These are phyloP conservation scores for Leccinum subtestaceum DNA, from an alignment of 768 basidiomycete species.

Conservation along the genomic window DNA sequence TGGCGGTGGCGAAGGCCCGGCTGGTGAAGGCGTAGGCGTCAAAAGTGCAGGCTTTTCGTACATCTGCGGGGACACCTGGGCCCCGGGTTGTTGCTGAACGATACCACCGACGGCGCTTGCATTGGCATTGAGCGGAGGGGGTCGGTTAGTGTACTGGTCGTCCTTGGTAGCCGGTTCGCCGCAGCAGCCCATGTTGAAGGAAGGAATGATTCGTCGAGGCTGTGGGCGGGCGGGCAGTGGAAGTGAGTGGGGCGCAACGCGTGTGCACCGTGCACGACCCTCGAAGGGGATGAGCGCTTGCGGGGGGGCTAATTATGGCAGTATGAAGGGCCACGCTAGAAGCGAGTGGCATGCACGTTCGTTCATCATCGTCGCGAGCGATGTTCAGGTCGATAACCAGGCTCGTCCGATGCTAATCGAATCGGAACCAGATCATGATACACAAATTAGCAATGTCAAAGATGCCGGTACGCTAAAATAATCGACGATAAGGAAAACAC, in stretches of 20 bases:
- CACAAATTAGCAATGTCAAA: no score
- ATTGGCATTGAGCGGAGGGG: constrained; percentile 24
- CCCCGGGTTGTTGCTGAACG: constrained; percentile 52
- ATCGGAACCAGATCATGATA: no score
- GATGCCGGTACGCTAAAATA: no score
- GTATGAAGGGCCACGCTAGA: constrained; percentile 8
- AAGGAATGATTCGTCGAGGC: no score
- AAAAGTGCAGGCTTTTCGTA: constrained; percentile 43
- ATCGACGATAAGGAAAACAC: no score
- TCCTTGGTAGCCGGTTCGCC: constrained; percentile 43
- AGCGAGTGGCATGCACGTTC: neutral
- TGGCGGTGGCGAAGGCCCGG: constrained; percentile 46
- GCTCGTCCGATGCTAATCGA: no score
- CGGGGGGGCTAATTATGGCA: constrained; percentile 4
- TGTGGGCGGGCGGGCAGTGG: neutral
- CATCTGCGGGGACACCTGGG: constrained; percentile 33
- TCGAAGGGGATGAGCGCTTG: constrained; percentile 10
- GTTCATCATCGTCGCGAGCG: no score
- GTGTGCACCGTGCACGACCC: constrained; percentile 1
- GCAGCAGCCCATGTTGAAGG: constrained; percentile 54
- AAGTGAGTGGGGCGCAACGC: neutral
- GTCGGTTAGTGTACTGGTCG: constrained; percentile 35
- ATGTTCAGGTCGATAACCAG: no score
- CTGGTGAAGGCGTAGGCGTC: constrained; percentile 36
- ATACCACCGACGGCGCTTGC: constrained; percentile 24